These are phyloP conservation scores for Cryphonectria carpinicola DNA, from an alignment of 2,329 filamentous ascomycete genomes.

Conservation along the genomic window DNA sequence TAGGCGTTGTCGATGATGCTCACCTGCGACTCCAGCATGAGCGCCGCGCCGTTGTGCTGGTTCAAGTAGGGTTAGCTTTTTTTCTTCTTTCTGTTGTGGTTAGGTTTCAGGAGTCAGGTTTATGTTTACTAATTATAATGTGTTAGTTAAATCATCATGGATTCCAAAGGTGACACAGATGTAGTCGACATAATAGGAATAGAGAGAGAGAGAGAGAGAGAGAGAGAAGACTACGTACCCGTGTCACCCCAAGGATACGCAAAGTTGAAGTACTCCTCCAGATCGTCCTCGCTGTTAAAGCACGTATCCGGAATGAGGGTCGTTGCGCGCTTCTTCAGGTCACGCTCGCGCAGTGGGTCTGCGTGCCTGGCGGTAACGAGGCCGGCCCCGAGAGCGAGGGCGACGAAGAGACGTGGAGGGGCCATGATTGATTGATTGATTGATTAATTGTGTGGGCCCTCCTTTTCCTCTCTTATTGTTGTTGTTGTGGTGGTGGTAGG, in stretches of 20 bases:
- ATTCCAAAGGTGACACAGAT: background rate
- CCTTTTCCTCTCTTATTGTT: background rate
- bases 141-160: background rate
- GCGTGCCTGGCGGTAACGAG: slow-evolving; percentile 18
- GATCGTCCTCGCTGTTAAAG: slow-evolving; percentile 40
- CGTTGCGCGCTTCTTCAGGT: slow-evolving; percentile 29
- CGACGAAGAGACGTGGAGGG: slow-evolving; percentile 14
- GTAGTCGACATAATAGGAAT: too few species aligned
- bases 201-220: background rate
- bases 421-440: slow-evolving; percentile 17
- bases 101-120: background rate
- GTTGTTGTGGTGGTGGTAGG: background rate
- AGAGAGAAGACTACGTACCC: background rate
- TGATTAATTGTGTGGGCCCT: background rate
- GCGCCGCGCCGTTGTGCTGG: slow-evolving; percentile 57
- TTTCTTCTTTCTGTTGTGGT: background rate
- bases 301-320: slow-evolving; percentile 43
- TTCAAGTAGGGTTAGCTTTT: background rate
- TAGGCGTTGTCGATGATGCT: slow-evolving; percentile 42
- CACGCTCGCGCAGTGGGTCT: slow-evolving; percentile 20
- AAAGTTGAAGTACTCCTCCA: slow-evolving; percentile 50
- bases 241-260: slow-evolving; percentile 59
- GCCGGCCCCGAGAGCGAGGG: slow-evolving; percentile 17
- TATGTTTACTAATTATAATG: background rate
- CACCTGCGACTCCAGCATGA: slow-evolving; percentile 53